Percentiles rank a stretch among this genome's conserved stretches.
These are phyloP conservation scores for Prosopis cineraria DNA, from an alignment of 306 rosid genomes.

Conservation along the genomic window DNA sequence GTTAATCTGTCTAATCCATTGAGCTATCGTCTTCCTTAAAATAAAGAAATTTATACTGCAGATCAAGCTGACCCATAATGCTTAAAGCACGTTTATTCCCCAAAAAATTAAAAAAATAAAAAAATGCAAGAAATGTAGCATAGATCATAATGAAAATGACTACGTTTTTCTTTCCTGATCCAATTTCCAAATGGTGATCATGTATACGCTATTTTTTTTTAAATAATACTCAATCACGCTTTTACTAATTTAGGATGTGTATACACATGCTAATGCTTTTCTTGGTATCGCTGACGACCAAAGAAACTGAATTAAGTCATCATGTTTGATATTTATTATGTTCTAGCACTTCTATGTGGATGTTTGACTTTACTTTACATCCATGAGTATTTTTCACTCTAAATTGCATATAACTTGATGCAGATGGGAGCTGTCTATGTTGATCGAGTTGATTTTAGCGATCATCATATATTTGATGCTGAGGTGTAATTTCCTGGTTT, in stretches of 20 bases:
- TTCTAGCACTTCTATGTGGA: conserved; percentile 8
- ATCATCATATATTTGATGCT: conserved; percentile 69
- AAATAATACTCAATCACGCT: neutral
- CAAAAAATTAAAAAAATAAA: no score
- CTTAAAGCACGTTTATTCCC: neutral
- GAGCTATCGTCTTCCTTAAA: neutral
- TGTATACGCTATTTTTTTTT: neutral
- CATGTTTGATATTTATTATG: neutral
- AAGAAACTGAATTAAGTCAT: conserved; percentile 13
- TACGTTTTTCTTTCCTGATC: neutral
- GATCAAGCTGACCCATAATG: neutral
- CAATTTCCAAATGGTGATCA: neutral
- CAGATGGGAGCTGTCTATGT: conserved; percentile 75
- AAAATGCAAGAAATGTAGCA: conserved; percentile 21
- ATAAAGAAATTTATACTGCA: neutral
- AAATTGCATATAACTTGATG: conserved; percentile 46
- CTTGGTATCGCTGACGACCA: neutral
- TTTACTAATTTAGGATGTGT: neutral
- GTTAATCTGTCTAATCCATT: neutral
- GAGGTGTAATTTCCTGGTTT: conserved; percentile 48
- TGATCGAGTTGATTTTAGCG: conserved; percentile 78
- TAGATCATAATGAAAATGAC: neutral
- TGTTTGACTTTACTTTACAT: conserved; percentile 13
- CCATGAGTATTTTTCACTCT: conserved; percentile 29
- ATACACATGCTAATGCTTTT: neutral